phyloP scores from a whole-genome alignment of 192 early-diverging fungal species.

The Pilaira anomala region DNA sequence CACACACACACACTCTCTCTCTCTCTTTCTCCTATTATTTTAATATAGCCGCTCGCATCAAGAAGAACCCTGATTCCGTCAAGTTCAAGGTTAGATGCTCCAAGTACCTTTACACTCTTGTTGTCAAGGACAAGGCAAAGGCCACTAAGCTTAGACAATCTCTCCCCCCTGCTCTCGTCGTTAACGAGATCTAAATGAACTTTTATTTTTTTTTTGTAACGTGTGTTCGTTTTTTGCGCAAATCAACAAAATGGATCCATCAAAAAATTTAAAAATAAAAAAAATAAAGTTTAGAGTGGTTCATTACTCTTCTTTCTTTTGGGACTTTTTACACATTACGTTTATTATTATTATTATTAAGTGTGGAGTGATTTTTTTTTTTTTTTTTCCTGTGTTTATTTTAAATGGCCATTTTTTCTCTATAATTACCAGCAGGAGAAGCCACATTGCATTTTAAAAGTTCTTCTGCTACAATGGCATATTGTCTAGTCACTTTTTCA shows the following conservation, averaged over 20 bases:
- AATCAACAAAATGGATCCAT: neutral
- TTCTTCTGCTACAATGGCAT: neutral
- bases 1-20: neutral
- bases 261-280: neutral
- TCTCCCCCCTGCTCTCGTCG: slow-evolving; percentile 73
- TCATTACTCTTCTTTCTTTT: neutral
- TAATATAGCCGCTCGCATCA: slow-evolving; percentile 82
- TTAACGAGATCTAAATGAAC: slow-evolving; percentile 38
- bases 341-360: too few relatives aligned
- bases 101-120: slow-evolving; percentile 96
- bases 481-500: slow-evolving; percentile 9
- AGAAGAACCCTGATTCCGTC: slow-evolving; percentile 89
- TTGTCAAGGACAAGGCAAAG: slow-evolving; percentile 91
- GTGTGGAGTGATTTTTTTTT: neutral
- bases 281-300: neutral
- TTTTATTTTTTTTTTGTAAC: neutral
- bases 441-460: neutral
- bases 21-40: neutral
- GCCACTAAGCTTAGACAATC: slow-evolving; percentile 95
- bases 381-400: neutral
- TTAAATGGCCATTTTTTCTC: slow-evolving; percentile 15
- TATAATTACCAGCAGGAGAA: neutral
- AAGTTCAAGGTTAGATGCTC: slow-evolving; percentile 99
- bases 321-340: neutral
- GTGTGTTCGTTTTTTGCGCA: neutral